These are phyloP conservation scores for Annulohypoxylon nitens DNA, from an alignment of 495 filamentous ascomycete species.

Conservation along the genomic window DNA sequence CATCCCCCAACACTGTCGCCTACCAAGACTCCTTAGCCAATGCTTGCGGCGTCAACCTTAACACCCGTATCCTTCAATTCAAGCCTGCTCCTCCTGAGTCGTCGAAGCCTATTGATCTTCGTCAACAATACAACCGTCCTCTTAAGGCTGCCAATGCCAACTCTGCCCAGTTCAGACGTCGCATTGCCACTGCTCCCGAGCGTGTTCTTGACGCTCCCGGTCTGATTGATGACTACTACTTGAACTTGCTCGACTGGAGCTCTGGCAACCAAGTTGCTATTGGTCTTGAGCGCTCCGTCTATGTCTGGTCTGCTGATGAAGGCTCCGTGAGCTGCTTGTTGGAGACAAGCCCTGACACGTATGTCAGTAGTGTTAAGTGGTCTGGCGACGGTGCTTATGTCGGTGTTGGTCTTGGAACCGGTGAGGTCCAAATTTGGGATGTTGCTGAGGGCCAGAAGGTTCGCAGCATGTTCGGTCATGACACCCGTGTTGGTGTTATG, in stretches of 20 bases:
- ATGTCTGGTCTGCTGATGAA: conserved; percentile 98
- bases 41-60: conserved; percentile 92
- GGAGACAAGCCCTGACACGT: conserved; percentile 89
- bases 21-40: conserved; percentile 93
- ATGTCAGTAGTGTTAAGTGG: conserved; percentile 98
- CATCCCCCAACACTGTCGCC: conserved; percentile 86
- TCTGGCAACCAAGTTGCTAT: conserved; percentile 98
- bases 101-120: conserved; percentile 96
- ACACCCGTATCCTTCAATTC: conserved; percentile 97
- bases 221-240: conserved; percentile 97
- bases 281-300: conserved; percentile 94
- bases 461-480: conserved; percentile 97
- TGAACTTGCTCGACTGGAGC: conserved; percentile 98
- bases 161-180: conserved; percentile 86
- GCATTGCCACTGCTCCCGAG: conserved; percentile 94
- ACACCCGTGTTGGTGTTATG: conserved; percentile 96
- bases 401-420: conserved; percentile 91
- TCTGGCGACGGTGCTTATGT: conserved; percentile 97
- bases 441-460: conserved; percentile 95
- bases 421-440: conserved; percentile 99
- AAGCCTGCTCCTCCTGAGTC: conserved; percentile 97
- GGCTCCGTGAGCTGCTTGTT: conserved; percentile 88
- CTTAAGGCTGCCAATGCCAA: conserved; percentile 79
- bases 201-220: conserved; percentile 97
- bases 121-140: conserved; percentile 97